A percentile compares a stretch with the other conserved stretches of the same genome.
Conservation (phyloP, 1,139 yeast species). For the Zygoascus meyerae region DNA sequence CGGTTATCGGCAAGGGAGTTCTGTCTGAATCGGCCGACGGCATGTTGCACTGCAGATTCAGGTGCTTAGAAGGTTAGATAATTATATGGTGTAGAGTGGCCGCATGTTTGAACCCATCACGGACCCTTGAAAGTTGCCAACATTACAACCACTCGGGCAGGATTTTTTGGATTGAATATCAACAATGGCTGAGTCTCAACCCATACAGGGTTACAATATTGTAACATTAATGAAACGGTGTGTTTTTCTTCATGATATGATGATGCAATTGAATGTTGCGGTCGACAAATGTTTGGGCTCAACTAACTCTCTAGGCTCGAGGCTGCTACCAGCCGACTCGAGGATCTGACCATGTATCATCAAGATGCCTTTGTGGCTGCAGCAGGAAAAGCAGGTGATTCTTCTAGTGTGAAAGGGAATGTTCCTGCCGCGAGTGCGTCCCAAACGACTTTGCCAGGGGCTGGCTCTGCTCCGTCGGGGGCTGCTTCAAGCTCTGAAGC, state of each 20-base stretch:
- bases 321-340: slow-evolving; percentile 89
- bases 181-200: slow-evolving; percentile 36
- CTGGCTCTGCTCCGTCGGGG: slow-evolving; percentile 31
- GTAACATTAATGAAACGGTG: slow-evolving; percentile 69
- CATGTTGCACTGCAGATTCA: neutral
- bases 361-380: slow-evolving; percentile 40
- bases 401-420: slow-evolving; percentile 9
- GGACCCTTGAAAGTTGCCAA: too few relatives aligned
- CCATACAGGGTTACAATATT: slow-evolving; percentile 47
- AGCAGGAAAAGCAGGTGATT: slow-evolving; percentile 13
- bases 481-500: slow-evolving; percentile 12
- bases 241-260: slow-evolving; percentile 18
- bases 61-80: neutral
- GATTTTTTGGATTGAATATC: neutral
- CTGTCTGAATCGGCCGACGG: neutral
- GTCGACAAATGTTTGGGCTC: too few relatives aligned
- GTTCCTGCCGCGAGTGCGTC: slow-evolving; percentile 17
- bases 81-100: too few relatives aligned
- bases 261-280: neutral
- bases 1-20: slow-evolving; percentile 9
- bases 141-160: too few relatives aligned
- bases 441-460: slow-evolving; percentile 13
- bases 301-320: slow-evolving; percentile 47
- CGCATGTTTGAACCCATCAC: too few relatives aligned
- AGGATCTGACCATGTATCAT: slow-evolving; percentile 79